Evolutionary conservation across 345 rosid species (phyloP).

Genomic region (Aegle marmelos): DNA sequence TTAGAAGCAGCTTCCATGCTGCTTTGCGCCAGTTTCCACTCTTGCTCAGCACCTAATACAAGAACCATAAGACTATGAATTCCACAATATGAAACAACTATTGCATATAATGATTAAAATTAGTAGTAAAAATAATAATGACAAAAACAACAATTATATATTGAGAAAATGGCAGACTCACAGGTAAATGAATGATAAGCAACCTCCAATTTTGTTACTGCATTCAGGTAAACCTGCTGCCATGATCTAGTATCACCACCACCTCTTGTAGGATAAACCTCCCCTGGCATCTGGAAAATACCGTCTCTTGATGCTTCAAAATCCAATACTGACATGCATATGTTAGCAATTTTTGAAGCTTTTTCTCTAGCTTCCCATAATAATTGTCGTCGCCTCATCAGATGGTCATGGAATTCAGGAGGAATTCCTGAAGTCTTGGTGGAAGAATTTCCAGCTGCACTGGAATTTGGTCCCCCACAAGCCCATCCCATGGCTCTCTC

Average conservation of each 20-base stretch:
- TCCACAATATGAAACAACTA: slow-evolving; percentile 1
- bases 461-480: slow-evolving; percentile 77
- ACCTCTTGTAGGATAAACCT: slow-evolving; percentile 38
- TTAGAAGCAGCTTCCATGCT: slow-evolving; percentile 77
- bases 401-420: slow-evolving; percentile 75
- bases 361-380: slow-evolving; percentile 78
- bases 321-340: slow-evolving; percentile 76
- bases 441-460: slow-evolving; percentile 47
- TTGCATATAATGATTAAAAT: slow-evolving; percentile 2
- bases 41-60: slow-evolving; percentile 65
- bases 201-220: slow-evolving; percentile 66
- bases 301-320: slow-evolving; percentile 94
- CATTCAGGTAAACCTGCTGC: slow-evolving; percentile 73
- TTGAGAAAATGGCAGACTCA: slow-evolving; percentile 36
- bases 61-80: slow-evolving; percentile 14
- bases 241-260: slow-evolving; percentile 60
- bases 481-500: slow-evolving; percentile 99
- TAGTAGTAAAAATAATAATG: no score
- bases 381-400: slow-evolving; percentile 63
- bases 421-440: slow-evolving; percentile 79
- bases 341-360: slow-evolving; percentile 63
- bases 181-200: slow-evolving; percentile 76
- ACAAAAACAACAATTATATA: neutral
- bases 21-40: slow-evolving; percentile 81
- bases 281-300: slow-evolving; percentile 57